Base-by-base conservation (phyloP, 2,329 filamentous ascomycete species). In the Trichoderma citrinoviride region DNA sequence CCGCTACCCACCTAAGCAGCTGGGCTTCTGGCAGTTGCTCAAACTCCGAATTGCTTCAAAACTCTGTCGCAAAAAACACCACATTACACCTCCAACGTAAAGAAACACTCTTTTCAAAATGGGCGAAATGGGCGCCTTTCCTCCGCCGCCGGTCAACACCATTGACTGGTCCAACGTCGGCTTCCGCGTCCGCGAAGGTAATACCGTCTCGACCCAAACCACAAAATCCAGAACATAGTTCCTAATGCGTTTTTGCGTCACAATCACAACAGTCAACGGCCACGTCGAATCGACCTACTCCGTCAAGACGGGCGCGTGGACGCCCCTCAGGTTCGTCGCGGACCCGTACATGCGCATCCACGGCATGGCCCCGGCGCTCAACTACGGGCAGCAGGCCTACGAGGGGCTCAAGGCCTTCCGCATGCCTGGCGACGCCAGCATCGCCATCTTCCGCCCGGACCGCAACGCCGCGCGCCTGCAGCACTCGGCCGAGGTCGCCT, bases 331-430 rank as follows among this genome's bases (percentile, higher is more conserved):
- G 68, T 96, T 96, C 79, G 87, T 97, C 67, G 79, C 86, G 67
- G 91, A 94, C 72, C 94, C 94, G 7, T 93, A 85, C 81, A 86
- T 98, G 71, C 88, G 89, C 70, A 88, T 98, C 74, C 94, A 98
- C 78, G 95, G 94, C 77, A 95, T 99, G 91, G 89, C 93, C 0
- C 93, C 95, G 0, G 94, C 88, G 49, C 86, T 98, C 69, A 99
- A 99, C 84, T 99, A 99, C 77, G 93, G 94, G 65, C 93, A 97
- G 76, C 95, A 98, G 81, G 94, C 92, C 72, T 99, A 96, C 82
- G 95, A 99, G 77, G 95, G 95, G n/a, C 87, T 98, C 76, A 98
- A 98, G 79, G 93, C 94, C 63, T 97, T 97, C 85, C 92, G 94
- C 68, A 82, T 84, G 2, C 90, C 92, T 19, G 81, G 84, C 65